These are phyloP conservation scores for Phytomonas serpens DNA, from an alignment of 208 protist genomes.

Conservation along the genomic window DNA sequence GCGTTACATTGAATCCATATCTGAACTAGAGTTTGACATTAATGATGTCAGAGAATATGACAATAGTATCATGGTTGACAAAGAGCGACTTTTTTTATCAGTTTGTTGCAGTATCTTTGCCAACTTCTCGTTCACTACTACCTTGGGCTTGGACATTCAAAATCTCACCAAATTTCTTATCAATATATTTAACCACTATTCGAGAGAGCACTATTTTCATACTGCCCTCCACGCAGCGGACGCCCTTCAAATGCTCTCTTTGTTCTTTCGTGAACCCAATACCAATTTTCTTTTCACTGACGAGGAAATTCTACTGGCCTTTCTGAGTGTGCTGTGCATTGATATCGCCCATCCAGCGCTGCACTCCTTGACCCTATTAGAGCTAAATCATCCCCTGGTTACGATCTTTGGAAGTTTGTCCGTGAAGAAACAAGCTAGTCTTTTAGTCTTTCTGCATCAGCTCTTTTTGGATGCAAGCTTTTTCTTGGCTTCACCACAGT, in stretches of 20 bases:
- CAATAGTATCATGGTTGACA: conserved; percentile 64
- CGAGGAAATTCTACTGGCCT: conserved; percentile 71
- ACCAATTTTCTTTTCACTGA: conserved; percentile 73
- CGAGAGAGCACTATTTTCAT: conserved; percentile 62
- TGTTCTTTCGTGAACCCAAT: conserved; percentile 66
- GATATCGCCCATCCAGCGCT: conserved; percentile 80
- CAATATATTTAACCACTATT: conserved; percentile 47
- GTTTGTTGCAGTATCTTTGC: conserved; percentile 76
- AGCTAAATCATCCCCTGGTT: conserved; percentile 58
- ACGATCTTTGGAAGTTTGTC: conserved; percentile 64
- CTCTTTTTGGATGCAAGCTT: conserved; percentile 43
- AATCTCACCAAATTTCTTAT: conserved; percentile 66
- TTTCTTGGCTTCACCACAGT: conserved; percentile 23
- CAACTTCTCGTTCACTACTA: conserved; percentile 68
- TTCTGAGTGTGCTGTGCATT: conserved; percentile 62
- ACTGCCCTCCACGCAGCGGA: conserved; percentile 77
- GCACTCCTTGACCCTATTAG: conserved; percentile 56
- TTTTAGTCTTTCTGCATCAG: conserved; percentile 41
- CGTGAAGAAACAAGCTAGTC: conserved; percentile 34
- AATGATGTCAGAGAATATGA: conserved; percentile 54
- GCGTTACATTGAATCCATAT: conserved; percentile 70
- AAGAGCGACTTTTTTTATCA: conserved; percentile 68
- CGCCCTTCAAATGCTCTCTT: conserved; percentile 73
- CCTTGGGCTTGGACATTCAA: conserved; percentile 30
- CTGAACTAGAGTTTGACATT: conserved; percentile 72